Percentiles rank a stretch among this genome's conserved stretches.
Conservation (phyloP, 371 early-diverging fungal genomes). For the Mucor piriformis region DNA sequence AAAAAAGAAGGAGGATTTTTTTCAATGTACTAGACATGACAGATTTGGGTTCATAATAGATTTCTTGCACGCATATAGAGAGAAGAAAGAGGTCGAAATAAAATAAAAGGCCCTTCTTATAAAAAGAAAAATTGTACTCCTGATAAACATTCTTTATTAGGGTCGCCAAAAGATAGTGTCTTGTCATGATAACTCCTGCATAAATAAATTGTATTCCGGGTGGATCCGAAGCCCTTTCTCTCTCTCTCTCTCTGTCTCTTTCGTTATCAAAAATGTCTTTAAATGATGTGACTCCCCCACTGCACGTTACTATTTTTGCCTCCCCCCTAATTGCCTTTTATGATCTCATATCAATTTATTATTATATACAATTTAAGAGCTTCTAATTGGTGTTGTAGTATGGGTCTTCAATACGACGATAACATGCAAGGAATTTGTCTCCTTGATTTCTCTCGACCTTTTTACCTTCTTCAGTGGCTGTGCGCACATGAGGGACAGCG, state of each 20-base stretch:
- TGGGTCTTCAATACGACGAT: conserved; percentile 77
- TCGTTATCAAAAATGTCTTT: no score
- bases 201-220: background rate
- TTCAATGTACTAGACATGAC: background rate
- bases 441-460: conserved; percentile 96
- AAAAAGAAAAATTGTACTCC: no score
- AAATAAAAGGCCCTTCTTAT: no score
- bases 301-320: background rate
- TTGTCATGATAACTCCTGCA: conserved; percentile 7
- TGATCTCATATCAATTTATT: background rate
- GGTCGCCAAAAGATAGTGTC: no score
- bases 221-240: no score
- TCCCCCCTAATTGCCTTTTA: background rate
- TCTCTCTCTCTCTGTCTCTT: no score
- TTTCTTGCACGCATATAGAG: no score
- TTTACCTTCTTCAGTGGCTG: conserved; percentile 96
- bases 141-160: no score
- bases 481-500: conserved; percentile 79
- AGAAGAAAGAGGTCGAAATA: no score
- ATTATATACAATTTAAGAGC: conserved; percentile 3
- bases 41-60: no score
- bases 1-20: no score
- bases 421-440: conserved; percentile 91
- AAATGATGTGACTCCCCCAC: no score
- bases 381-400: conserved; percentile 23